Evolutionary conservation across 2,329 filamentous ascomycete genomes (phyloP), one percentile per base, ranked within the genome.

Genomic region (Talaromyces sp.): DNA sequence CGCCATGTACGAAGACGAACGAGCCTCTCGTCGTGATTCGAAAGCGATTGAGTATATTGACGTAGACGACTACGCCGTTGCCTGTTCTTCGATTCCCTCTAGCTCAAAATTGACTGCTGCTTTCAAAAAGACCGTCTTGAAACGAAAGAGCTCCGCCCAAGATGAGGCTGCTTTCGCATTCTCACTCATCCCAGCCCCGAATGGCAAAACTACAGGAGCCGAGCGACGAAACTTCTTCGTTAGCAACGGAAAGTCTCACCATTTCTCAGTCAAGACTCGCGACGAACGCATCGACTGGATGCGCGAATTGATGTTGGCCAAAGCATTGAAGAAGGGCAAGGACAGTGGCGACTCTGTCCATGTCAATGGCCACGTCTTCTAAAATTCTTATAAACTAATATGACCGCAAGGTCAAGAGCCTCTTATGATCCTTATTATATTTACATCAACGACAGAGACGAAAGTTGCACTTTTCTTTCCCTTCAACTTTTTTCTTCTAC

Each of bases 201-300:
- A 75, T 69, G 78, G 72, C 64, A 81, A 69, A 62, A 86, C 83
- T 78, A 78, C 86, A 22, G 83, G 85, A 73, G 65, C 69, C 82
- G 73, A 79, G 75, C 70, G 69, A 16, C 75, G 73, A 50, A 37
- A 69, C 49, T 57, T 77, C 56, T 76, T 80, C 68, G 57, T 68
- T 10, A 72, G 86, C 64, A 87, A 85, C 11, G 87, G 87, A 71
- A 97, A 97, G 84, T 90, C 91, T 52, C 94, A 98, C 74, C 92
- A 98, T 76, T 98, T 98, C 75, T 92, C 94, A 0, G 94, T 97
- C 70, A 90, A 90, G 79, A 87, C 84, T 72, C 86, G 93, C 14
- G 92, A 97, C 74, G 91, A 97, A 75, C 86, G 94, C 67, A 97
- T 98, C 73, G 94, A 97, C 76, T 99, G 95, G 95, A 80, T 81